Evolutionary conservation across 768 basidiomycete species (phyloP).

Genomic region (Roridomyces roridus): DNA sequence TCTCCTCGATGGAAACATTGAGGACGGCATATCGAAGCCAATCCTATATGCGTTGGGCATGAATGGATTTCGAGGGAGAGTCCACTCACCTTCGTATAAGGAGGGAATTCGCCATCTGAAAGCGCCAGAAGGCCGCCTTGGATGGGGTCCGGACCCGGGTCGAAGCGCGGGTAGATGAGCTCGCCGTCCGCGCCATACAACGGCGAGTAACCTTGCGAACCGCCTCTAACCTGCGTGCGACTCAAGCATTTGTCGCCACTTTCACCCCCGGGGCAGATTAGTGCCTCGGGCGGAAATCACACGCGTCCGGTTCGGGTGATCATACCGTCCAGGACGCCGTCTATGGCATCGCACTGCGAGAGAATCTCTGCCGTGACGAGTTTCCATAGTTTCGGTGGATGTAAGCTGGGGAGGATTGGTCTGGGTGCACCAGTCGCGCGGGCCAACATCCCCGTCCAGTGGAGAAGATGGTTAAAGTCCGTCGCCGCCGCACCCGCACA

Average conservation of each 20-base stretch:
- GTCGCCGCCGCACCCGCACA: conserved; percentile 33
- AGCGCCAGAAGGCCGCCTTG: not conserved
- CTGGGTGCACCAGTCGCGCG: conserved; percentile 10
- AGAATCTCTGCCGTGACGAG: conserved; percentile 16
- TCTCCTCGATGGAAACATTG: conserved; percentile 13
- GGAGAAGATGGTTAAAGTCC: conserved; percentile 8
- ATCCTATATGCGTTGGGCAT: no score
- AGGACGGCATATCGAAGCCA: conserved; percentile 20
- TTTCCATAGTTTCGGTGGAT: no score
- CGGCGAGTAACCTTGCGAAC: conserved; percentile 29
- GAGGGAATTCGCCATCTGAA: conserved; percentile 5
- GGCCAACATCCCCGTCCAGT: not conserved
- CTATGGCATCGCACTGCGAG: conserved; percentile 18
- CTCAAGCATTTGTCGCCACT: conserved; percentile 24
- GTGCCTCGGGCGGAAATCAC: conserved; percentile 24
- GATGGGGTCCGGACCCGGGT: conserved; percentile 17
- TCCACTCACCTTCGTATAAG: not conserved
- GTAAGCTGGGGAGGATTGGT: conserved; percentile 6
- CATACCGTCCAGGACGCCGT: conserved; percentile 22
- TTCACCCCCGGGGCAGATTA: conserved; percentile 16
- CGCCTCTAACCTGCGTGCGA: conserved; percentile 25
- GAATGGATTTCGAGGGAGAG: no score
- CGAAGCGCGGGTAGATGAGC: conserved; percentile 24
- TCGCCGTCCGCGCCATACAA: conserved; percentile 23
- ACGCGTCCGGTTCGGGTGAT: conserved; percentile 21